Percentiles rank a stretch among this genome's conserved stretches.
phyloP scores from a whole-genome alignment of 2,329 filamentous ascomycete genomes.

The Monosporascus sp. region DNA sequence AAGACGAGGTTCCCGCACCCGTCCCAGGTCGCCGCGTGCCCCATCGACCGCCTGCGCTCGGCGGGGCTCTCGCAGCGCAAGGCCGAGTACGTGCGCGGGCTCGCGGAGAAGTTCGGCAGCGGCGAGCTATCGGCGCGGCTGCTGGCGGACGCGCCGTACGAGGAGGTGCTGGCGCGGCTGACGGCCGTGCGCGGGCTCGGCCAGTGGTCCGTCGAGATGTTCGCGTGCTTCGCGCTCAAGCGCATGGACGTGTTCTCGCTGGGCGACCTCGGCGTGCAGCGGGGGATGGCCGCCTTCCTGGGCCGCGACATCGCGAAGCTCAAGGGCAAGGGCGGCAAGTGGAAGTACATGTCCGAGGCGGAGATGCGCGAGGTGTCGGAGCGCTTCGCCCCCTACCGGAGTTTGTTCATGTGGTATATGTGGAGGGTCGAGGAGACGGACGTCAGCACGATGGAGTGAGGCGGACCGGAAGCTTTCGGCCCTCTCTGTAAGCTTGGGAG shows the following conservation, averaged over 20 bases:
- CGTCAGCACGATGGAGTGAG: slow-evolving; percentile 52
- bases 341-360: slow-evolving; percentile 94
- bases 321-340: slow-evolving; percentile 68
- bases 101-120: slow-evolving; percentile 72
- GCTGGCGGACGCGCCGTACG: slow-evolving; percentile 74
- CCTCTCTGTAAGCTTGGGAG: too few relatives aligned
- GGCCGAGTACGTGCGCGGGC: slow-evolving; percentile 85
- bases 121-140: slow-evolving; percentile 73
- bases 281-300: slow-evolving; percentile 84
- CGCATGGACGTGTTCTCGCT: slow-evolving; percentile 89
- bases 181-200: slow-evolving; percentile 84
- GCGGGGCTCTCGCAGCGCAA: slow-evolving; percentile 91
- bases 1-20: slow-evolving; percentile 64
- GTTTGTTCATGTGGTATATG: slow-evolving; percentile 98
- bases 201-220: slow-evolving; percentile 95
- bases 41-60: slow-evolving; percentile 65
- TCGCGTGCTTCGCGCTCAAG: slow-evolving; percentile 92
- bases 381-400: slow-evolving; percentile 80
- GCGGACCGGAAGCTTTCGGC: too few relatives aligned
- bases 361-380: slow-evolving; percentile 84
- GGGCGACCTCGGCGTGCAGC: slow-evolving; percentile 88
- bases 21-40: slow-evolving; percentile 58
- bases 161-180: slow-evolving; percentile 75
- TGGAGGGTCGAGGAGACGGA: slow-evolving; percentile 83
- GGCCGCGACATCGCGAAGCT: slow-evolving; percentile 80